Evolutionary conservation across 2,329 filamentous ascomycete species (phyloP).

Genomic region (Didymella segeticola): DNA sequence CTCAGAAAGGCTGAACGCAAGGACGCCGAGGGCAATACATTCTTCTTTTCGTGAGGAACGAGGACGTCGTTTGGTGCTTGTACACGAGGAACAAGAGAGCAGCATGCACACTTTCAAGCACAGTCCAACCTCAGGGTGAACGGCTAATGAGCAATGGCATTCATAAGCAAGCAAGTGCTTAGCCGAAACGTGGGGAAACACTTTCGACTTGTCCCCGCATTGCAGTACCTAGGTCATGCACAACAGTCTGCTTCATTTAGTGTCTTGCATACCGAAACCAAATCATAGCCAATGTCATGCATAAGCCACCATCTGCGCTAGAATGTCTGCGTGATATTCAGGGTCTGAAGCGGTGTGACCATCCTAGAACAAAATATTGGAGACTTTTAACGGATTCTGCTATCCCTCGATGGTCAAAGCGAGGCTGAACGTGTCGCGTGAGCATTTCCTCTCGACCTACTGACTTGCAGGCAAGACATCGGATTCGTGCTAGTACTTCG

Average conservation of each 20-base stretch:
- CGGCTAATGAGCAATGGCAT: background rate
- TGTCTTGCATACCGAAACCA: background rate
- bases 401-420: background rate
- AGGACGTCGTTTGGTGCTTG: background rate
- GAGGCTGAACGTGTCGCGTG: constrained; percentile 32
- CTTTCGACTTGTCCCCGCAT: background rate
- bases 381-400: background rate
- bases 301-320: constrained; percentile 19
- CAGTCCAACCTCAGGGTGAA: too few relatives aligned
- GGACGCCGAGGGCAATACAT: constrained; percentile 88
- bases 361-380: constrained; percentile 8
- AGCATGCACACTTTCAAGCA: background rate
- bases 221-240: constrained; percentile 5
- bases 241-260: background rate
- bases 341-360: constrained; percentile 36
- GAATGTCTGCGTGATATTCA: constrained; percentile 22
- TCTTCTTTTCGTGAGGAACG: constrained; percentile 66
- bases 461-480: background rate
- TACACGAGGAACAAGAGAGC: background rate
- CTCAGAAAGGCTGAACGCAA: constrained; percentile 79
- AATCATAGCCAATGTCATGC: constrained; percentile 14
- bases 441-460: constrained; percentile 22
- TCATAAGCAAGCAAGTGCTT: background rate
- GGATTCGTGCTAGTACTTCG: background rate
- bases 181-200: background rate